Conservation (phyloP, 768 basidiomycete species). For the Mycena galericulata region DNA sequence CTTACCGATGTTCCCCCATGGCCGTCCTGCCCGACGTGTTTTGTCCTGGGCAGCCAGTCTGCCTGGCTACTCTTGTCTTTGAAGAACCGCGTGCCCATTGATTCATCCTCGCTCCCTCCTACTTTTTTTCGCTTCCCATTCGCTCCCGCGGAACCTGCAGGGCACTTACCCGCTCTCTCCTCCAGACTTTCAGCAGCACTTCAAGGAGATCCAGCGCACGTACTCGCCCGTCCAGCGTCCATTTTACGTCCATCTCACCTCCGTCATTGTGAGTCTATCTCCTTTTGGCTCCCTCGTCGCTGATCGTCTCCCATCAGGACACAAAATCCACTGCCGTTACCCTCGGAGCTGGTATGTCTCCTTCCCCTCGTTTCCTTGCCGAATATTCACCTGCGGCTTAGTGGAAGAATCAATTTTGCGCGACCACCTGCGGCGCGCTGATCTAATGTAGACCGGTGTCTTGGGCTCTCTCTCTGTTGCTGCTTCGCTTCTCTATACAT, state of each 20-base stretch:
- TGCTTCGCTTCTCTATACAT: background rate
- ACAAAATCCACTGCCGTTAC: slow-evolving; percentile 81
- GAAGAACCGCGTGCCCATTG: no score
- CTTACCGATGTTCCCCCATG: no score
- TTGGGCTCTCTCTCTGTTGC: background rate
- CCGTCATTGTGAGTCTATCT: slow-evolving; percentile 72
- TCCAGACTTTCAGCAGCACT: slow-evolving; percentile 83
- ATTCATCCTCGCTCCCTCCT: no score
- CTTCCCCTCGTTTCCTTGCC: slow-evolving; percentile 1
- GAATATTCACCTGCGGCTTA: slow-evolving; percentile 35
- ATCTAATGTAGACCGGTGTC: slow-evolving; percentile 63
- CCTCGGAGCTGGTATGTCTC: slow-evolving; percentile 68
- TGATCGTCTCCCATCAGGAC: slow-evolving; percentile 59
- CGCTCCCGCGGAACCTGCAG: background rate
- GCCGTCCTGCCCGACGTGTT: no score
- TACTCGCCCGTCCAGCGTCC: slow-evolving; percentile 73
- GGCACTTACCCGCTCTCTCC: background rate
- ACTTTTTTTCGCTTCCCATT: no score
- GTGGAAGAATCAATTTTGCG: slow-evolving; percentile 82
- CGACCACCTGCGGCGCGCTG: slow-evolving; percentile 75
- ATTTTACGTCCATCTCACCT: slow-evolving; percentile 81
- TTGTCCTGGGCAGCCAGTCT: no score
- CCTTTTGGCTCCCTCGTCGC: slow-evolving; percentile 2
- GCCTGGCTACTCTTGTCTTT: no score
- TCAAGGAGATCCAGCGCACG: slow-evolving; percentile 76